Evolutionary conservation across 2,329 filamentous ascomycete genomes (phyloP).

Genomic region (Mollisiaceae sp.): DNA sequence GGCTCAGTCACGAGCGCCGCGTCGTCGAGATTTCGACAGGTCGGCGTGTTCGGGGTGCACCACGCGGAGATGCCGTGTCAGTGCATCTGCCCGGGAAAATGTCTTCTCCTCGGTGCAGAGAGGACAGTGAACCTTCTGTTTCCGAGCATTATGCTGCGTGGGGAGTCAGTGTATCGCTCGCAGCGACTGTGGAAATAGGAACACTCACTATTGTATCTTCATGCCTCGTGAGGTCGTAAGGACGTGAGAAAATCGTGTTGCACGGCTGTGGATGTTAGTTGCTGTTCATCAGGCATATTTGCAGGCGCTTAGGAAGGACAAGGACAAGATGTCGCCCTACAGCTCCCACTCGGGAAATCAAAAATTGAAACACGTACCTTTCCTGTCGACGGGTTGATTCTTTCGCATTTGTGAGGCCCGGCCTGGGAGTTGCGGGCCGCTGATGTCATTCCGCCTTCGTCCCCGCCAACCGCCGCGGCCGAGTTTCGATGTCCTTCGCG

Average conservation of each 20-base stretch:
- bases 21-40: slow-evolving; percentile 64
- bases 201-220: slow-evolving; percentile 82
- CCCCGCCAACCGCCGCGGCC: slow-evolving; percentile 54
- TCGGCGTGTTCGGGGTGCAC: slow-evolving; percentile 89
- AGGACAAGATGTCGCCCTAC: too few relatives aligned
- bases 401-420: slow-evolving; percentile 74
- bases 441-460: slow-evolving; percentile 52
- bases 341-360: slow-evolving; percentile 88
- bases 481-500: slow-evolving; percentile 86
- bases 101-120: slow-evolving; percentile 96
- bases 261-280: slow-evolving; percentile 58
- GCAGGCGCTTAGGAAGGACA: too few relatives aligned
- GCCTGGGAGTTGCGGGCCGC: slow-evolving; percentile 80
- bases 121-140: slow-evolving; percentile 92
- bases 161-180: background rate
- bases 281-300: too few relatives aligned
- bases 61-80: slow-evolving; percentile 92
- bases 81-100: slow-evolving; percentile 66
- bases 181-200: background rate
- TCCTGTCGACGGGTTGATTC: background rate
- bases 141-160: slow-evolving; percentile 59
- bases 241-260: slow-evolving; percentile 91
- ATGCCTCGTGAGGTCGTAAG: slow-evolving; percentile 94
- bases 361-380: slow-evolving; percentile 89
- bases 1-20: slow-evolving; percentile 30